These are phyloP conservation scores for Cydonia oblonga DNA, from an alignment of 331 rosid genomes.

Conservation along the genomic window DNA sequence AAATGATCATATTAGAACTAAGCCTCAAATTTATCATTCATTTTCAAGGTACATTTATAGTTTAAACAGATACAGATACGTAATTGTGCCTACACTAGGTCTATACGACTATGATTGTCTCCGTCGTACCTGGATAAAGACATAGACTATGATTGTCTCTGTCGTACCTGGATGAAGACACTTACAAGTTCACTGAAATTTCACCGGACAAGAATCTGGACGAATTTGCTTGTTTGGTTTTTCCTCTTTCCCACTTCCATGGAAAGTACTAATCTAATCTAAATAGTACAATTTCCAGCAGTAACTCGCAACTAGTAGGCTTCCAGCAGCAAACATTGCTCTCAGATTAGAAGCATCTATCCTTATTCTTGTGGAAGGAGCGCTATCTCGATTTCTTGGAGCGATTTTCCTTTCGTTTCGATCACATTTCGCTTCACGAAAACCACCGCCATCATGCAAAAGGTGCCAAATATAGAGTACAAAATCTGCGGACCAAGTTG, in stretches of 20 bases:
- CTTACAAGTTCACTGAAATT: not conserved
- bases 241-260: too few species aligned
- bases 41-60: not conserved
- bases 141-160: too few species aligned
- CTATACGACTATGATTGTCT: not conserved
- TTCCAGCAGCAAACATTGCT: not conserved
- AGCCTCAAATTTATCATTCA: not conserved
- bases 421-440: slow-evolving; percentile 80
- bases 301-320: not conserved
- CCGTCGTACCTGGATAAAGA: not conserved
- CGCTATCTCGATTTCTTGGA: slow-evolving; percentile 95
- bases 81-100: not conserved
- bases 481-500: slow-evolving; percentile 65
- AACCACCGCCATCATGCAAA: slow-evolving; percentile 67
- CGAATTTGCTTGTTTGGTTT: not conserved
- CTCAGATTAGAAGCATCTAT: not conserved
- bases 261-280: not conserved
- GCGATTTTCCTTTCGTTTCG: slow-evolving; percentile 95
- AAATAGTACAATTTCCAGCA: not conserved
- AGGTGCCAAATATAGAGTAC: slow-evolving; percentile 63
- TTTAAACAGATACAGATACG: not conserved
- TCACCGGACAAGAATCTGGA: not conserved
- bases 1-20: not conserved
- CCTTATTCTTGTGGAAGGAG: slow-evolving; percentile 75
- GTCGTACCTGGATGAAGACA: not conserved